Percentiles rank a stretch among this genome's conserved stretches.
Conservation (phyloP, 257 asterid species). For the Paulownia fortunei region DNA sequence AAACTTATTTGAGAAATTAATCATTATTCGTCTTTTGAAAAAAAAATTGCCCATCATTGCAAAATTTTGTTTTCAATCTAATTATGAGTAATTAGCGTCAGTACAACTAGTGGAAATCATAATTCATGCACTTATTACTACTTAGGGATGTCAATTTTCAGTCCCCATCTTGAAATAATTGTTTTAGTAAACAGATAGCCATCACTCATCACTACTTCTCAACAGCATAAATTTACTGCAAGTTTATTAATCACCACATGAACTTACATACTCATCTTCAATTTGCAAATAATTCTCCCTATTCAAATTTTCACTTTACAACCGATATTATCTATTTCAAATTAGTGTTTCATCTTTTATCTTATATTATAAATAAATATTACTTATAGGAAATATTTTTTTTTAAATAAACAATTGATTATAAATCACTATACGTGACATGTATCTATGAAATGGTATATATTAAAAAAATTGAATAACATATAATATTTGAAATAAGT, state of each 20-base stretch:
- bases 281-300: not conserved
- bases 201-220: constrained; percentile 16
- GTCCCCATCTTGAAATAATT: constrained; percentile 34
- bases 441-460: no score
- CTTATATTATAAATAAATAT: no score
- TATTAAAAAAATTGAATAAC: no score
- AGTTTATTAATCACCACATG: not conserved
- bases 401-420: no score
- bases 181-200: constrained; percentile 15
- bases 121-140: constrained; percentile 30
- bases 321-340: no score
- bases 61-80: not conserved
- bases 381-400: no score
- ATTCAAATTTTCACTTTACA: not conserved
- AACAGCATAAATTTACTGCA: constrained; percentile 8
- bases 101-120: constrained; percentile 3
- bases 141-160: constrained; percentile 2
- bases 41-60: not conserved
- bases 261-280: not conserved
- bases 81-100: not conserved
- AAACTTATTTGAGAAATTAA: no score
- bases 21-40: no score
- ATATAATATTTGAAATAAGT: no score
- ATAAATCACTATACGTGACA: no score
- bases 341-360: no score